Base-by-base conservation (phyloP, 257 asterid genomes). In the Sherardia arvensis region DNA sequence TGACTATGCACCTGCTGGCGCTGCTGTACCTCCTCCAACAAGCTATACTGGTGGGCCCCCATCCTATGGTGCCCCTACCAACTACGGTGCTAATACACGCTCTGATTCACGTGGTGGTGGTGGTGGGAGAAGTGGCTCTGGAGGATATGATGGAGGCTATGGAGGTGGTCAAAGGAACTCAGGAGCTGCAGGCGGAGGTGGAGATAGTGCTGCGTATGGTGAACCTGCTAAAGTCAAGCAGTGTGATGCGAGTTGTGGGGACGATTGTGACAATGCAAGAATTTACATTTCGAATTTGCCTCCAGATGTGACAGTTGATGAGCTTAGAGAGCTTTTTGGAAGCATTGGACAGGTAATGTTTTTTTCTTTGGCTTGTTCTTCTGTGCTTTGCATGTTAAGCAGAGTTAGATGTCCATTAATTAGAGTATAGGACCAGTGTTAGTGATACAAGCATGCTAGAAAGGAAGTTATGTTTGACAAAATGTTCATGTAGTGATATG, bases 261-360 rank as follows among this genome's bases (percentile, higher is more conserved):
- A 94, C 62, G 53, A 79, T 18, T 94, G 99, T 74, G 97, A 94
- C 79, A 94, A 94, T 64, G 60, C 99, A 25, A 84, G 99, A 78
- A 94, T 94, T 69, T 94, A 94, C 80, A 94, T 94, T 72, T 90
- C 99, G 61, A 94, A 94, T 77, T 80, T 94, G 82, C 99, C 99
- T 61, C 95, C 97, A 26, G 95, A 94, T 80, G 95, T 94, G 79
- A 84, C 97, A 15, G 28, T 34, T 62, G 99, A 94, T 5, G 99
- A 94, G 81, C 96, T 94, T 71, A 77, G 79, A 71, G 97, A 90
- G 69, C 89, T 94, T 65, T 94, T 94, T 83, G 99, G 99, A 75
- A 91, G 96, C 83, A 94, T 94, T 25, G 99, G 99, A 73, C 99
- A 90, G 77, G 99, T 94, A 87, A 92, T 73, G 69, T 77, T 74